Evolutionary conservation across 1,284 basidiomycete species (phyloP).

Genomic region (Fereydounia khargensis): DNA sequence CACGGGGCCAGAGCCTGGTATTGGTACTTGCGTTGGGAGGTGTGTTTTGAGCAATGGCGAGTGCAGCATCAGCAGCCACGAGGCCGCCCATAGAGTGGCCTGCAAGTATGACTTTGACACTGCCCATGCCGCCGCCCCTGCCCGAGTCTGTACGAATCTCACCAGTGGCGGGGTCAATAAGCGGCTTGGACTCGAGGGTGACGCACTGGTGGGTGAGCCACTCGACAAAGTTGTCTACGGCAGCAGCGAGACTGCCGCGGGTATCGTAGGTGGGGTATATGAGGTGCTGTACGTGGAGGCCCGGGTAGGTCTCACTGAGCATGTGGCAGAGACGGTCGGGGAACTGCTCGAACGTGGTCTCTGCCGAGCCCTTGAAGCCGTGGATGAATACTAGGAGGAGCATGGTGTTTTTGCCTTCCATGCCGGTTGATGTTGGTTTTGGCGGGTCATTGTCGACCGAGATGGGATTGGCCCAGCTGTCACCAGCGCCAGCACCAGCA

Average conservation of each 20-base stretch:
- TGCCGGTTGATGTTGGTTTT: conserved; percentile 14
- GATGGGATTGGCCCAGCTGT: conserved; percentile 8
- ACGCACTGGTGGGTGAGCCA: conserved; percentile 69
- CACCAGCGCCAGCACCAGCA: neutral
- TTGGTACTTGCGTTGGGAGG: conserved; percentile 3
- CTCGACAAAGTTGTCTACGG: conserved; percentile 32
- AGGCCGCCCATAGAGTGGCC: conserved; percentile 68
- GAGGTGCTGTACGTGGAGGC: conserved; percentile 68
- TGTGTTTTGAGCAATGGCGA: conserved; percentile 49
- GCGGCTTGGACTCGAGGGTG: conserved; percentile 67
- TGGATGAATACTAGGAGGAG: conserved; percentile 45
- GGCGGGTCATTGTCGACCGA: conserved; percentile 14
- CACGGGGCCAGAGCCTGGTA: conserved; percentile 73
- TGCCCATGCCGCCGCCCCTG: conserved; percentile 38
- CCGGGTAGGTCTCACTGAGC: conserved; percentile 62
- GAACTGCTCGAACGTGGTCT: conserved; percentile 73
- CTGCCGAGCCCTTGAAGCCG: conserved; percentile 68
- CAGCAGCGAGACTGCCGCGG: conserved; percentile 46
- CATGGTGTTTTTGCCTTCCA: conserved; percentile 19
- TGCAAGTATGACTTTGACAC: conserved; percentile 72
- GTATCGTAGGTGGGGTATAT: conserved; percentile 90
- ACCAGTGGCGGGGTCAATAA: conserved; percentile 17
- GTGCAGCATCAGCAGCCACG: conserved; percentile 77
- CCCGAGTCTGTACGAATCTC: conserved; percentile 16
- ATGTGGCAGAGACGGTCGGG: conserved; percentile 75